Evolutionary conservation across 495 filamentous ascomycete species (phyloP).

Genomic region (Platismatia glauca): DNA sequence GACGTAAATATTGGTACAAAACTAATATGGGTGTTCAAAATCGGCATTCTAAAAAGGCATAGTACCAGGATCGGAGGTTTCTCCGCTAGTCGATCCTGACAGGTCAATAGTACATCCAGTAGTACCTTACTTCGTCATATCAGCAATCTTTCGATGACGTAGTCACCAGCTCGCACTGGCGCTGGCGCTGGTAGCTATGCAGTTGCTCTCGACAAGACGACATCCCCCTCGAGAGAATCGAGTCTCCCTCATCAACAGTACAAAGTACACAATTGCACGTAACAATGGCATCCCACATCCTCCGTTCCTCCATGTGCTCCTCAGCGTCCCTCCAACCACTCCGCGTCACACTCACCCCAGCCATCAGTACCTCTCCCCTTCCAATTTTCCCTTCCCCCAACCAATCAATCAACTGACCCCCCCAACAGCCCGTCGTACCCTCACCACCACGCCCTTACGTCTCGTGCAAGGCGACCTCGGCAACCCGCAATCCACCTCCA

Average conservation of each 20-base stretch:
- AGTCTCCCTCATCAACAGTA: background rate
- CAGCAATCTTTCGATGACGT: background rate
- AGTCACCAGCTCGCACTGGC: background rate
- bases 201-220: background rate
- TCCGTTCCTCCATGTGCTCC: background rate
- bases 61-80: background rate
- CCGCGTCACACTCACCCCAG: background rate
- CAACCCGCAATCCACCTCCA: slow-evolving; percentile 15
- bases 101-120: too few species aligned
- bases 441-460: background rate
- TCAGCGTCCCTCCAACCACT: slow-evolving; percentile 1
- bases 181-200: background rate
- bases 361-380: background rate
- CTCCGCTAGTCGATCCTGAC: too few species aligned
- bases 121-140: background rate
- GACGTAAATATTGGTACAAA: background rate
- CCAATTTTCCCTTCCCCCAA: background rate
- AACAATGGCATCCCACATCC: slow-evolving; percentile 3
- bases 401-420: background rate
- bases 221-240: background rate
- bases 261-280: background rate
- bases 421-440: background rate
- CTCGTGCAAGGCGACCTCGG: slow-evolving; percentile 13
- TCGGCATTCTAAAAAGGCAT: background rate
- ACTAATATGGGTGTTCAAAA: background rate